A percentile compares a stretch with the other conserved stretches of the same genome.
These are phyloP conservation scores for Stagonosporopsis rhizophila DNA, from an alignment of 2,329 filamentous ascomycete genomes.

Conservation along the genomic window DNA sequence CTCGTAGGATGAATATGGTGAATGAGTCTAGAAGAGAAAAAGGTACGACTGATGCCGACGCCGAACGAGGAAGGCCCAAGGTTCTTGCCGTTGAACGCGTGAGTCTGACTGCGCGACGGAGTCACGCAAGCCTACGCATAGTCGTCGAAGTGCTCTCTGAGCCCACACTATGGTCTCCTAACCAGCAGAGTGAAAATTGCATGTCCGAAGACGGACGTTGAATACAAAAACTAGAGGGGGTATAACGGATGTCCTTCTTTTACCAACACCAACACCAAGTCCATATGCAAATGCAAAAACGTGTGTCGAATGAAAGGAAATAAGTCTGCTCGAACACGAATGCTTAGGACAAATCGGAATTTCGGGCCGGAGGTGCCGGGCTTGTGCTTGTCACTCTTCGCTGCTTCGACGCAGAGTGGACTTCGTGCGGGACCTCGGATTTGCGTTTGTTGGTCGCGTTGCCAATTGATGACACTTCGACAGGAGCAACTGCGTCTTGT, in stretches of 20 bases:
- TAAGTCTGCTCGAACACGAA: constrained; percentile 1
- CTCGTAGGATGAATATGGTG: background rate
- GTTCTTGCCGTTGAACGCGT: background rate
- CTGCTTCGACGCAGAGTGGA: constrained; percentile 20
- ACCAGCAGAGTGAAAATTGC: background rate
- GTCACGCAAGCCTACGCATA: background rate
- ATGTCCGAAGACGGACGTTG: background rate
- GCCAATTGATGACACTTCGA: constrained; percentile 3
- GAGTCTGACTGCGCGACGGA: background rate
- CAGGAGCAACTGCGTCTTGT: background rate
- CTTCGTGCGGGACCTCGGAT: constrained; percentile 23
- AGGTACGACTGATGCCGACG: background rate
- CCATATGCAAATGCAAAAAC: constrained; percentile 29
- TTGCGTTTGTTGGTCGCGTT: constrained; percentile 26
- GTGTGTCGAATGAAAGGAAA: constrained; percentile 10
- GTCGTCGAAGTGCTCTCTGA: background rate
- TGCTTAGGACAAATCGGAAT: constrained; percentile 22
- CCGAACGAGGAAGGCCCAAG: background rate
- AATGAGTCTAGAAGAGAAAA: background rate
- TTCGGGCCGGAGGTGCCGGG: constrained; percentile 23
- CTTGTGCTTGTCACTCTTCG: constrained; percentile 19
- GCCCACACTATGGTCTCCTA: background rate
- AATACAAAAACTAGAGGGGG: constrained; percentile 21
- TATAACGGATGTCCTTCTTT: constrained; percentile 30
- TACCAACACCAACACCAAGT: constrained; percentile 26